Percentiles rank a stretch among this genome's conserved stretches.
These are phyloP conservation scores for Collybia sp. DNA, from an alignment of 768 basidiomycete genomes.

Conservation along the genomic window DNA sequence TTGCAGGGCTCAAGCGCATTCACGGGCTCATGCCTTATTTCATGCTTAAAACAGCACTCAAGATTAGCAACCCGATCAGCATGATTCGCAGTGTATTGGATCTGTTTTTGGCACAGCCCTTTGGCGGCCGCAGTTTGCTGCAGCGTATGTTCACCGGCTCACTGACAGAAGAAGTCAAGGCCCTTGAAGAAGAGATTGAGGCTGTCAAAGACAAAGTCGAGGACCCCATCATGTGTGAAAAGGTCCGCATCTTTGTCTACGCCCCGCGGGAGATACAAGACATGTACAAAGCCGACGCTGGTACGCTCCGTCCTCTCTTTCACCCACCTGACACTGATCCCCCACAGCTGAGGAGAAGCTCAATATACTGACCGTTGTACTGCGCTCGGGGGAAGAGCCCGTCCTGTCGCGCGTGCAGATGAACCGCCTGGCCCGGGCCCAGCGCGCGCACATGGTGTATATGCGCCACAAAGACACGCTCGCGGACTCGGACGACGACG, in stretches of 20 bases:
- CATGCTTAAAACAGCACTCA: slow-evolving; percentile 86
- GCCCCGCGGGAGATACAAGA: slow-evolving; percentile 88
- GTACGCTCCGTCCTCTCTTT: slow-evolving; percentile 33
- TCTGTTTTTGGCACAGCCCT: slow-evolving; percentile 94
- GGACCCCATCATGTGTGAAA: slow-evolving; percentile 83
- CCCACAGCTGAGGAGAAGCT: slow-evolving; percentile 58
- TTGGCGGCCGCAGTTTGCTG: slow-evolving; percentile 87
- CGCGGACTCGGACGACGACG: slow-evolving; percentile 87
- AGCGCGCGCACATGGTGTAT: slow-evolving; percentile 78
- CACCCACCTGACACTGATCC: slow-evolving; percentile 2
- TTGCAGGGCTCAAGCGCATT: slow-evolving; percentile 83
- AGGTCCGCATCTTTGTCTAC: slow-evolving; percentile 81
- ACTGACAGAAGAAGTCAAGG: slow-evolving; percentile 82
- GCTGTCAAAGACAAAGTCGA: slow-evolving; percentile 86
- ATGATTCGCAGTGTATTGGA: slow-evolving; percentile 90
- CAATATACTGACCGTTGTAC: slow-evolving; percentile 73
- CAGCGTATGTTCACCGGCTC: slow-evolving; percentile 97
- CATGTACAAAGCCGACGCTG: slow-evolving; percentile 74
- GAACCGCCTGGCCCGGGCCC: slow-evolving; percentile 73
- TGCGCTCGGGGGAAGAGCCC: slow-evolving; percentile 77
- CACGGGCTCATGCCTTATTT: slow-evolving; percentile 99
- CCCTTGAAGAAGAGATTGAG: slow-evolving; percentile 82
- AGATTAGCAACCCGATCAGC: slow-evolving; percentile 90
- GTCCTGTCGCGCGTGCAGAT: slow-evolving; percentile 72
- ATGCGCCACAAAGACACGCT: slow-evolving; percentile 50